These are phyloP conservation scores for Eucalyptus sp. DNA, from an alignment of 345 rosid species.

Conservation along the genomic window DNA sequence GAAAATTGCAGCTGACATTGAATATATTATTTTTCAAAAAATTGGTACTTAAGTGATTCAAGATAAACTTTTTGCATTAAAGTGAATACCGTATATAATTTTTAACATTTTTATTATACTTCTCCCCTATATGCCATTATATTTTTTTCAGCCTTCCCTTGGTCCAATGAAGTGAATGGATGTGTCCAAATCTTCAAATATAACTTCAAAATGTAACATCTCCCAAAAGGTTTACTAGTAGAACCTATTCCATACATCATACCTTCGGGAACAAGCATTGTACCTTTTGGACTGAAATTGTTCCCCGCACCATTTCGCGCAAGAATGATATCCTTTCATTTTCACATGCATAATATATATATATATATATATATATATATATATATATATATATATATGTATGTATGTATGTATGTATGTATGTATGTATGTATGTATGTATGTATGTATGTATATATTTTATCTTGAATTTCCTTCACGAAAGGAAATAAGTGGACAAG, in stretches of 20 bases:
- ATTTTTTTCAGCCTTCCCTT: background rate
- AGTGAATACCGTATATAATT: too few species aligned
- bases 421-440: accelerated
- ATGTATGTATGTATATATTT: too few species aligned
- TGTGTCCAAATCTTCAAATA: background rate
- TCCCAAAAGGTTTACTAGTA: background rate
- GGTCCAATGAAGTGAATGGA: background rate
- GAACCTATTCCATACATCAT: background rate
- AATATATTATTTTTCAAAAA: too few species aligned
- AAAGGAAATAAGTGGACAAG: background rate
- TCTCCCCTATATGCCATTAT: too few species aligned
- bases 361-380: too few species aligned
- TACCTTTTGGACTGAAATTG: background rate
- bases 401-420: too few species aligned
- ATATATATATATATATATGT: too few species aligned
- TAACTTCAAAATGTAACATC: background rate
- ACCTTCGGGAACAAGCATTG: background rate
- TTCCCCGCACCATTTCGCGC: background rate
- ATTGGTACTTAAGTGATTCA: too few species aligned
- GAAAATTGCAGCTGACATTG: too few species aligned
- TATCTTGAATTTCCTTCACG: background rate
- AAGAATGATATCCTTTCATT: background rate
- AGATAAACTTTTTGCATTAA: too few species aligned
- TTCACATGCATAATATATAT: background rate
- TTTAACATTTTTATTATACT: too few species aligned